Base-by-base conservation (phyloP, 1,284 basidiomycete species). In the Pseudozyma tsukubaensis region DNA sequence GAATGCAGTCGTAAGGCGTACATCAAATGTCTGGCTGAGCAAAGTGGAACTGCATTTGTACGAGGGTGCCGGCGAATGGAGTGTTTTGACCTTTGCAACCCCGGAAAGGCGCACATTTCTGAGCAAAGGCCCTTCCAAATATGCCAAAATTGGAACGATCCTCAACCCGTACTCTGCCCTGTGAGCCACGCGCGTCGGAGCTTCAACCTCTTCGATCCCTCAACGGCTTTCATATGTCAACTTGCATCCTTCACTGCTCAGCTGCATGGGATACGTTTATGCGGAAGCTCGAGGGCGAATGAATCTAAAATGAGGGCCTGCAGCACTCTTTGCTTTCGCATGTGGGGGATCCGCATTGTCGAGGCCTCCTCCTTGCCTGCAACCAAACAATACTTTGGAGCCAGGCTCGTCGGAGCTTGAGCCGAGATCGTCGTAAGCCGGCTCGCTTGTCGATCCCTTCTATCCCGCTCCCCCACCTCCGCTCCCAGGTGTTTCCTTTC, bases 131-230 rank as follows among this genome's bases (percentile, higher is more conserved):
- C 24, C 24, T 29, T 29, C 24, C 6, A 6, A 29, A 29, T 29
- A 29, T 29, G 24, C 24, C 24, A 29, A 29, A 16, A 29, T 1
- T 29, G 29, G 32, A 32, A 34, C 50, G 50, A 39, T 40, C 50
- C 50, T 51, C 37, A 45, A 18, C 47, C 32, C 34, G 47, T 49
- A 13, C 37, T 39, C 37, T 39, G 21, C 16, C 21, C 44, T 47
- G 21, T 29, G 24, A 29, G 24, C 24, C 6, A 47, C 50, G 50
- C 36, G 37, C 50, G 37, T 51, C 50, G 50, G 50, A 42, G 37
- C 50, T 51, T 40, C 29, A 45, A 35, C 52, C 52, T 18, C 35
- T 40, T 40, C 29, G 35, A 35, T 42, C 52, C 21, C 35, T 40
- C 29, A 11, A 45, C 24, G 44, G 10, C 24, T 12, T 21, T 45